Percentiles rank a stretch among this genome's conserved stretches.
Evolutionary conservation across 2,329 filamentous ascomycete genomes (phyloP).

Genomic region (Monilinia laxa): DNA sequence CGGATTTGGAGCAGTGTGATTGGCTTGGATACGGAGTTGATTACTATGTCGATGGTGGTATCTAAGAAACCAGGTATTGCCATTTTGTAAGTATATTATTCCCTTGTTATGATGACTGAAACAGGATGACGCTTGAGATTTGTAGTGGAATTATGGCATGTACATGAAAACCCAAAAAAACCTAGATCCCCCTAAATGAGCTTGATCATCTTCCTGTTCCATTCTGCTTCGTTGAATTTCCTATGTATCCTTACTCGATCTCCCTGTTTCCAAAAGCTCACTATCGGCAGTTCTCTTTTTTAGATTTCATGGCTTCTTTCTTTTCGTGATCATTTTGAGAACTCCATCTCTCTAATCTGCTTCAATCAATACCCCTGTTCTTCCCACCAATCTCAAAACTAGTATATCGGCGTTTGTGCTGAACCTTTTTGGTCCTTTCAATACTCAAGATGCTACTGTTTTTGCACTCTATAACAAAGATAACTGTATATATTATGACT

Average conservation of each 20-base stretch:
- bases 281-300: not conserved
- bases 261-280: not conserved
- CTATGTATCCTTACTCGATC: not conserved
- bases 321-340: not conserved
- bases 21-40: slow-evolving; percentile 46
- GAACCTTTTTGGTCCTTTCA: too few species aligned
- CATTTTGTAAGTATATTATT: not conserved
- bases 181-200: too few species aligned
- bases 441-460: too few species aligned
- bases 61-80: slow-evolving; percentile 4
- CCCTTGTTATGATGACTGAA: not conserved
- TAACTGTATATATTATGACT: too few species aligned
- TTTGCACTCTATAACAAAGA: too few species aligned
- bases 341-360: too few species aligned
- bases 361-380: too few species aligned
- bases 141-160: not conserved
- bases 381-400: too few species aligned
- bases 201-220: not conserved
- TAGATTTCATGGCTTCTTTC: not conserved
- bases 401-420: too few species aligned
- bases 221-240: not conserved
- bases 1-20: slow-evolving; percentile 50
- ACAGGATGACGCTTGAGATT: not conserved
- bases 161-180: not conserved
- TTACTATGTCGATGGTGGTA: slow-evolving; percentile 43